These are phyloP conservation scores for Malassezia psittaci DNA, from an alignment of 1,284 basidiomycete genomes.

Conservation along the genomic window DNA sequence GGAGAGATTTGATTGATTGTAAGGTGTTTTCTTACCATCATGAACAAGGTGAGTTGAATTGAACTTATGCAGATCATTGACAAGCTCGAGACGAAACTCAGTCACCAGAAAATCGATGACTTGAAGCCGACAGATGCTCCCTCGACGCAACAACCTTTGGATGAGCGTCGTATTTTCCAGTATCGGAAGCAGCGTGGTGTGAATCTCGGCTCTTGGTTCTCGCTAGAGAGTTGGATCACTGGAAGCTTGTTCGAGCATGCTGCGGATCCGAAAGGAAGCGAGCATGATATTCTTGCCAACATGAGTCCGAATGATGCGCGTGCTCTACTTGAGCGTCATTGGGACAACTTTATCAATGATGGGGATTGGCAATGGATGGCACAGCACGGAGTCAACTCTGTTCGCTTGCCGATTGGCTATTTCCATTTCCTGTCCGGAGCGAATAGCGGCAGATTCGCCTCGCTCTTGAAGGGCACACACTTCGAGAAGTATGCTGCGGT, in stretches of 20 bases:
- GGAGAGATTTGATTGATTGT: too few relatives aligned
- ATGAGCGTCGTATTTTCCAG: slow-evolving; percentile 51
- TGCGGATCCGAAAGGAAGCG: slow-evolving; percentile 27
- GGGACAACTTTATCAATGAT: slow-evolving; percentile 56
- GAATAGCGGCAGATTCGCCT: slow-evolving; percentile 54
- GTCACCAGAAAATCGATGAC: neutral
- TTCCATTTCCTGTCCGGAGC: slow-evolving; percentile 69
- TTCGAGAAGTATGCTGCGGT: slow-evolving; percentile 57
- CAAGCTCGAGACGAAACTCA: slow-evolving; percentile 3
- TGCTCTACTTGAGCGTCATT: slow-evolving; percentile 62
- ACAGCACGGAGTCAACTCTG: slow-evolving; percentile 66
- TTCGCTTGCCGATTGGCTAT: slow-evolving; percentile 62
- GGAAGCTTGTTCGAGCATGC: slow-evolving; percentile 32
- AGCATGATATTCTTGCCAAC: slow-evolving; percentile 62
- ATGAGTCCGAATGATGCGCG: slow-evolving; percentile 52
- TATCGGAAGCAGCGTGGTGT: slow-evolving; percentile 70
- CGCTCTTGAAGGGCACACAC: slow-evolving; percentile 61
- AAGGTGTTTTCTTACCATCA: neutral
- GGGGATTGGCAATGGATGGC: slow-evolving; percentile 56
- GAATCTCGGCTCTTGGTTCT: slow-evolving; percentile 59
- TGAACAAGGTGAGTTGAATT: slow-evolving; percentile 6
- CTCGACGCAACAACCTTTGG: neutral
- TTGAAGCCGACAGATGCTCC: neutral
- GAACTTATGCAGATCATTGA: slow-evolving; percentile 4
- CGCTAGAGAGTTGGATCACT: slow-evolving; percentile 47